Percentiles rank a stretch among this genome's conserved stretches.
These are phyloP conservation scores for Bipolaris victoriae DNA, from an alignment of 2,329 filamentous ascomycete genomes.

Conservation along the genomic window DNA sequence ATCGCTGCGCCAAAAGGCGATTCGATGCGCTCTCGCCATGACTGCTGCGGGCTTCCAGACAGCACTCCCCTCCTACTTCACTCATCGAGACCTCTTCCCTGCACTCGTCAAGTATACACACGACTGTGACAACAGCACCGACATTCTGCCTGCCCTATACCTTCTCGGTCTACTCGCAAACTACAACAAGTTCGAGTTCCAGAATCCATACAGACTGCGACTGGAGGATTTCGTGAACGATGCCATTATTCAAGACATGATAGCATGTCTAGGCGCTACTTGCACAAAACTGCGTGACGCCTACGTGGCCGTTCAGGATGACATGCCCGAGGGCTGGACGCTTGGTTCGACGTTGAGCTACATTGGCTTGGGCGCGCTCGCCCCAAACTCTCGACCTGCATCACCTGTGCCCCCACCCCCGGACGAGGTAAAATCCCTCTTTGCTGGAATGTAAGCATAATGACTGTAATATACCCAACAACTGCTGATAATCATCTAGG, in stretches of 20 bases:
- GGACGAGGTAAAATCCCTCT: slow-evolving; percentile 82
- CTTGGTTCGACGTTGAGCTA: slow-evolving; percentile 80
- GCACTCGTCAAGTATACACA: slow-evolving; percentile 94
- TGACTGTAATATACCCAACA: background rate
- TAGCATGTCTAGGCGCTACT: slow-evolving; percentile 74
- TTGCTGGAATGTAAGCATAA: slow-evolving; percentile 72
- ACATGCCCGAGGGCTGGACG: slow-evolving; percentile 88
- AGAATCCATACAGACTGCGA: slow-evolving; percentile 92
- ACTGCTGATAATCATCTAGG: slow-evolving; percentile 45
- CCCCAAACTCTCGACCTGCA: slow-evolving; percentile 68
- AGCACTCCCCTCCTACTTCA: slow-evolving; percentile 91
- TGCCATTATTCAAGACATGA: slow-evolving; percentile 79
- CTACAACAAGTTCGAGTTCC: slow-evolving; percentile 99
- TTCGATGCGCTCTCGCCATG: slow-evolving; percentile 80
- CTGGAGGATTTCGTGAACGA: slow-evolving; percentile 97
- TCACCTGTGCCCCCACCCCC: slow-evolving; percentile 65
- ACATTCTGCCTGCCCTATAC: slow-evolving; percentile 74
- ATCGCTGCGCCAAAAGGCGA: slow-evolving; percentile 76
- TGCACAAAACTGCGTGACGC: slow-evolving; percentile 72
- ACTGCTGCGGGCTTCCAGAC: slow-evolving; percentile 96
- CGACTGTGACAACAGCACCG: slow-evolving; percentile 69
- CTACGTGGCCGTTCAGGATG: slow-evolving; percentile 87
- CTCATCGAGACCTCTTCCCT: slow-evolving; percentile 91
- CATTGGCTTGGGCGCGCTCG: slow-evolving; percentile 80
- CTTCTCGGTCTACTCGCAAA: slow-evolving; percentile 88